Percentiles rank a stretch among this genome's conserved stretches.
phyloP scores from a whole-genome alignment of 2,329 filamentous ascomycete species.

The Graphiopsis chlorocephala region DNA sequence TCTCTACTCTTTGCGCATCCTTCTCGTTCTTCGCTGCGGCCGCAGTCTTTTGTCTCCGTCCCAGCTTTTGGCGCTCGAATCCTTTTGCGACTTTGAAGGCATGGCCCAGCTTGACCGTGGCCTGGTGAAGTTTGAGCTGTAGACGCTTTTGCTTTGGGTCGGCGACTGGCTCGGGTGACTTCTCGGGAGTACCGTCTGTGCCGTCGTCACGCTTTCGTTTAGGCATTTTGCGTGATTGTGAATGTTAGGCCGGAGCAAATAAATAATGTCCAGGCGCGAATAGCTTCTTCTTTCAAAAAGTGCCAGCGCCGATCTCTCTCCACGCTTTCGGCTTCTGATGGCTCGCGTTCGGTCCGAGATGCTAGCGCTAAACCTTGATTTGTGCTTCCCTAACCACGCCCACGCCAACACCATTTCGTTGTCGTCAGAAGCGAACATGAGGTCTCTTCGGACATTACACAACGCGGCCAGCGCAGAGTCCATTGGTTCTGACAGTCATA shows the following conservation, averaged over 20 bases:
- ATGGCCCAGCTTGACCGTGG: constrained; percentile 60
- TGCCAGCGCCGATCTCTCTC: constrained; percentile 8
- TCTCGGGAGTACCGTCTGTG: constrained; percentile 17
- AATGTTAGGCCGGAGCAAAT: neutral
- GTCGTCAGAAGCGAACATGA: too few relatives aligned
- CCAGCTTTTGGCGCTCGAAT: constrained; percentile 73
- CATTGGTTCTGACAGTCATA: too few relatives aligned
- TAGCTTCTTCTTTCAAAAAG: constrained; percentile 8
- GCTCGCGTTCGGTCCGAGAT: neutral
- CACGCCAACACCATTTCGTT: too few relatives aligned
- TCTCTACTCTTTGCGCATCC: constrained; percentile 59
- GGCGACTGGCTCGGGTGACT: constrained; percentile 17
- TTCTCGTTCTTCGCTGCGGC: constrained; percentile 43
- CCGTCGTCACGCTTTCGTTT: constrained; percentile 32
- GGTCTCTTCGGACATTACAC: too few relatives aligned
- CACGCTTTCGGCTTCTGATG: neutral
- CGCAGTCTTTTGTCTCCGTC: constrained; percentile 59
- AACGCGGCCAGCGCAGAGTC: too few relatives aligned
- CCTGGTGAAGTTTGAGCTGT: constrained; percentile 52
- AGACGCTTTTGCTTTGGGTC: constrained; percentile 42
- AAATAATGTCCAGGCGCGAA: constrained; percentile 1
- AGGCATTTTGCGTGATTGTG: constrained; percentile 22
- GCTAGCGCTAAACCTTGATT: neutral
- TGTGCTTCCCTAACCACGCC: neutral
- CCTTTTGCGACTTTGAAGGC: constrained; percentile 71